Base-by-base conservation (phyloP, 2,329 filamentous ascomycete genomes). In the Cladosporium cucumerinum region DNA sequence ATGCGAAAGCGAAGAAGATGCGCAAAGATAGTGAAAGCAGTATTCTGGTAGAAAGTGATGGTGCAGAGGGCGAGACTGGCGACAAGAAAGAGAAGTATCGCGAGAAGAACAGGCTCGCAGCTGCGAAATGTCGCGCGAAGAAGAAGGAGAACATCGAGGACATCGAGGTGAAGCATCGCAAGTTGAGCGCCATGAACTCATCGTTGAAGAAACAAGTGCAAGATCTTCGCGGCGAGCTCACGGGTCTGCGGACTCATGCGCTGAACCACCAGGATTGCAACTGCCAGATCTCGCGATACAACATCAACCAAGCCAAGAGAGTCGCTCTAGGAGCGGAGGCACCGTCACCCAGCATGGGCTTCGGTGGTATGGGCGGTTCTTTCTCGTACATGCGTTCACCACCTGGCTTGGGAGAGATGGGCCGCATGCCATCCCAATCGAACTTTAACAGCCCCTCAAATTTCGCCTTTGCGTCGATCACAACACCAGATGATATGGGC, bases 41-140 rank as follows among this genome's bases (percentile, higher is more conserved):
- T 46, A 66, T 36, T n/a, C 64, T 52, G 52, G 46, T 51, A 30
- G 64, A 61, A 23, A 48, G 49, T 16, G 55, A 12, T 21, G 69
- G 68, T 10, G 63, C 43, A 10, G 69, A 58, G 10, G 66, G 69
- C 16, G 71, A 68, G 26, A 69, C 70, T 30, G 75, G 75, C 23
- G 78, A 81, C 11, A 86, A 84, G 70, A 80, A 85, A 30, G 82
- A 80, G 66, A 83, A 82, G 67, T 88, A 87, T 69, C 81, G 91
- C 0, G 87, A 90, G 75, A 85, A 89, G 66, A 93, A 93, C 74
- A 83, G 89, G 11, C 79, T 89, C 2, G 89, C 90, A 0, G 89
- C 90, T 1, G 89, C 87, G 74, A 92, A 91, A 73, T 92, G 89
- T 72, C 85, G 89, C 3, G 85, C 89, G 71, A 91, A 90, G 78